Evolutionary conservation across 1,284 basidiomycete species (phyloP), one percentile per base, ranked within the genome.

Genomic region (Malassezia nana): DNA sequence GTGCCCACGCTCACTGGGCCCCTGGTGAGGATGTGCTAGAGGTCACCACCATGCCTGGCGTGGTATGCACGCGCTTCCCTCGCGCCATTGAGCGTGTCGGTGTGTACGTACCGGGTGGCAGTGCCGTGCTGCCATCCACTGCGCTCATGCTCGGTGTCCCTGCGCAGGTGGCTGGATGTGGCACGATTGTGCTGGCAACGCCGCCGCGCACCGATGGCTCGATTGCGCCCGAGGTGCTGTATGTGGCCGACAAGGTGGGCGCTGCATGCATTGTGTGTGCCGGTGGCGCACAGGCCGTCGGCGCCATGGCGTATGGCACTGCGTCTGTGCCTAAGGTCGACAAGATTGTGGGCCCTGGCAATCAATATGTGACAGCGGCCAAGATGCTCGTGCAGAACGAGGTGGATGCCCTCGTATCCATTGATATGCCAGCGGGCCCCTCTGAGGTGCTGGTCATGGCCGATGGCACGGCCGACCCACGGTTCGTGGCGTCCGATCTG

Each of bases 341-440:
- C 80, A 99, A 76, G 60, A 92, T 98, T 65, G 94, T 95, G 67
- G 94, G 94, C 16, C 94, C 94, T 3, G 94, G 94, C 22, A 98
- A 98, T 75, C 94, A 98, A 75, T 99, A 92, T 86, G 94, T 99
- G 24, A 98, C 92, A 0, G 94, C 94, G 1, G 92, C 92, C 53
- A 99, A 99, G 79, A 95, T 98, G 94, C 64, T 95, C 58, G 90
- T 96, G 18, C 91, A 95, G 76, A 95, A 95, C 75, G 94, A 98
- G 74, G 90, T 90, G n/a, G 87, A 91, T 69, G 92, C 94, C 5
- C 78, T 91, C 57, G 89, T 96, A 9, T 86, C 87, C 18, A 99
- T 98, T 70, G 94, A 99, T 76, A 98, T 98, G 89, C 94, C 94
- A 32, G 94, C 94, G 20, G 94, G 94, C 6, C 94, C 94, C 12